A percentile compares a stretch with the other conserved stretches of the same genome.
Evolutionary conservation across 176 grass and related monocot genomes (phyloP).

Genomic region (Zoysia japonica): DNA sequence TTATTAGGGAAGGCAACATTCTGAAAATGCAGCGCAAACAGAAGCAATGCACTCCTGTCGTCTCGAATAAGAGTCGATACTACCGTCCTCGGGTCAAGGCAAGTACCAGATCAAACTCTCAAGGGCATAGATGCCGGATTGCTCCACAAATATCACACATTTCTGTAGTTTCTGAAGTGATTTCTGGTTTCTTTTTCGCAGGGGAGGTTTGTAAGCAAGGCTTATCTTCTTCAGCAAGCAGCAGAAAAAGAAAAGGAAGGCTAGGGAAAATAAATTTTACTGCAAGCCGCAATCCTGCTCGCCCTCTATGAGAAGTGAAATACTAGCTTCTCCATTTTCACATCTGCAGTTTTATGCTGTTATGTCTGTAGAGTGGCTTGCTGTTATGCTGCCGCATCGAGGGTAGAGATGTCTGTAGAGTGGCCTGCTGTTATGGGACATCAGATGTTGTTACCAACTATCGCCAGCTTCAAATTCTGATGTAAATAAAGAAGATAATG

Average conservation of each 20-base stretch:
- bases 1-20: slow-evolving; percentile 58
- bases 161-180: not conserved
- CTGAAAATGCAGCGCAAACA: slow-evolving; percentile 68
- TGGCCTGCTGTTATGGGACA: slow-evolving; percentile 19
- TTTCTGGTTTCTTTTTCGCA: slow-evolving; percentile 44
- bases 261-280: slow-evolving; percentile 29
- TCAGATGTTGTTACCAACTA: slow-evolving; percentile 10
- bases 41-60: slow-evolving; percentile 67
- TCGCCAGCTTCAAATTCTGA: slow-evolving; percentile 23
- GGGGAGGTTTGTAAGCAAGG: slow-evolving; percentile 81
- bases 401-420: slow-evolving; percentile 45
- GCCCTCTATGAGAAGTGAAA: slow-evolving; percentile 28
- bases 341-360: slow-evolving; percentile 33
- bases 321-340: slow-evolving; percentile 20
- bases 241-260: slow-evolving; percentile 45
- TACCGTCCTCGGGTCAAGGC: slow-evolving; percentile 89
- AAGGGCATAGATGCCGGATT: not conserved
- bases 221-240: slow-evolving; percentile 59
- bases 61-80: slow-evolving; percentile 79
- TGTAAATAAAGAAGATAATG: slow-evolving; percentile 24
- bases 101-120: slow-evolving; percentile 45
- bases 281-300: slow-evolving; percentile 10
- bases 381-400: slow-evolving; percentile 25
- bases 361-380: slow-evolving; percentile 43
- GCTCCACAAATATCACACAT: not conserved